These are phyloP conservation scores for Suillus subalutaceus DNA, from an alignment of 768 basidiomycete species.

Conservation along the genomic window DNA sequence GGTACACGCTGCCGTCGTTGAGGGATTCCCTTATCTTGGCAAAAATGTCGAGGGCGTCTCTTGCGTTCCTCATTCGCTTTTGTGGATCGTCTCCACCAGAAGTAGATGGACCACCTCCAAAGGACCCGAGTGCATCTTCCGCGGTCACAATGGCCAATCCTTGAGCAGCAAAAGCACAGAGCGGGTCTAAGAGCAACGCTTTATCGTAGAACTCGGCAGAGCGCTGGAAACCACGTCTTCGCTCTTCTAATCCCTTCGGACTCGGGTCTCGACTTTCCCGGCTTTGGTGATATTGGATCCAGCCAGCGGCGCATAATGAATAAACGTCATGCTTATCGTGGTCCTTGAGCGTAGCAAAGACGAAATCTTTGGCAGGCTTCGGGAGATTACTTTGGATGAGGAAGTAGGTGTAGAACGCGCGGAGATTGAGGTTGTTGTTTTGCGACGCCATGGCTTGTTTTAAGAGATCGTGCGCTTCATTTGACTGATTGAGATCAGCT, in stretches of 20 bases:
- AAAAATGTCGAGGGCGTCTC: constrained; percentile 89
- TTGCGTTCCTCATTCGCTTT: constrained; percentile 69
- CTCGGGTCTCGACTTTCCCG: constrained; percentile 78
- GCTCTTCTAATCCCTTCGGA: constrained; percentile 56
- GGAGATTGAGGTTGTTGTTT: constrained; percentile 78
- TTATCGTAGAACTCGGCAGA: constrained; percentile 93
- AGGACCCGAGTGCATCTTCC: constrained; percentile 81
- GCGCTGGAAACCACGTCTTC: constrained; percentile 75
- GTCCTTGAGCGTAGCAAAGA: constrained; percentile 85
- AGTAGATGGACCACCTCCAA: constrained; percentile 54
- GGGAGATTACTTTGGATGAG: constrained; percentile 75
- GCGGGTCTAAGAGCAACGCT: constrained; percentile 80
- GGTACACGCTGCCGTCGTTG: constrained; percentile 81
- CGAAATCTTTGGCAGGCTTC: constrained; percentile 84
- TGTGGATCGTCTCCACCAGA: constrained; percentile 64
- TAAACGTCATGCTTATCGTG: constrained; percentile 88
- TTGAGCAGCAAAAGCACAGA: constrained; percentile 92
- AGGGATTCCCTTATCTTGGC: constrained; percentile 89
- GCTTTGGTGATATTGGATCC: constrained; percentile 83
- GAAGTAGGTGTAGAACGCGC: constrained; percentile 93
- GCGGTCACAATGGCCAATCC: constrained; percentile 93
- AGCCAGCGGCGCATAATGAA: constrained; percentile 86
- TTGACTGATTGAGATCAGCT: constrained; percentile 64
- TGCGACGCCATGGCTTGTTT: constrained; percentile 88
- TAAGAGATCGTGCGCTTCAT: constrained; percentile 84